Evolutionary conservation across 2,329 filamentous ascomycete species (phyloP).

Genomic region (Neonectria neomacrospora): DNA sequence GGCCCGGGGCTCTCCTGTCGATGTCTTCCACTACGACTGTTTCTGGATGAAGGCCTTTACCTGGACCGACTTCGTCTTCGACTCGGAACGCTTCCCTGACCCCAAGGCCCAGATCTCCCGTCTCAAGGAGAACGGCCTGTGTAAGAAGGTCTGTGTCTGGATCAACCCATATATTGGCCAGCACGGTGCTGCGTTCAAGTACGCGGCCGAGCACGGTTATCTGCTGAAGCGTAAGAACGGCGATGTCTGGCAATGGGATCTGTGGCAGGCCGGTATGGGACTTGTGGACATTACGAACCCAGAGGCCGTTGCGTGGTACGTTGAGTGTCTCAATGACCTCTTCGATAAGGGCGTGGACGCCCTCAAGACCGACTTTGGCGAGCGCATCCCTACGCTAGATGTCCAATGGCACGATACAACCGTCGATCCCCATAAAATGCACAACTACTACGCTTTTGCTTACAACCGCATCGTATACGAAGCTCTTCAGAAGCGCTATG

Average conservation of each 20-base stretch:
- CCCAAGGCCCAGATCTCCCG: slow-evolving; percentile 71
- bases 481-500: slow-evolving; percentile 66
- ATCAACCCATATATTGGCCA: slow-evolving; percentile 81
- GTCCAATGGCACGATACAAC: slow-evolving; percentile 71
- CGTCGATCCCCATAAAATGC: slow-evolving; percentile 73
- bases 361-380: slow-evolving; percentile 82
- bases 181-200: slow-evolving; percentile 72
- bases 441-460: slow-evolving; percentile 80
- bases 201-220: slow-evolving; percentile 74
- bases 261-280: slow-evolving; percentile 83
- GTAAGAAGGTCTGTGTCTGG: slow-evolving; percentile 77
- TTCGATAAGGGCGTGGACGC: slow-evolving; percentile 77
- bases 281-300: slow-evolving; percentile 81
- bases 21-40: slow-evolving; percentile 81
- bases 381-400: slow-evolving; percentile 74
- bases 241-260: slow-evolving; percentile 79
- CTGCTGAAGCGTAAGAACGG: slow-evolving; percentile 76
- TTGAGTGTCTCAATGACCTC: slow-evolving; percentile 67
- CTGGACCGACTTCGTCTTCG: slow-evolving; percentile 81
- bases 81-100: slow-evolving; percentile 74
- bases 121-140: slow-evolving; percentile 70
- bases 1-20: slow-evolving; percentile 70
- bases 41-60: slow-evolving; percentile 82
- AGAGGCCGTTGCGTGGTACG: slow-evolving; percentile 73
- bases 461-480: slow-evolving; percentile 79